phyloP scores from a whole-genome alignment of 192 early-diverging fungal genomes.

The Podila epicladia region DNA sequence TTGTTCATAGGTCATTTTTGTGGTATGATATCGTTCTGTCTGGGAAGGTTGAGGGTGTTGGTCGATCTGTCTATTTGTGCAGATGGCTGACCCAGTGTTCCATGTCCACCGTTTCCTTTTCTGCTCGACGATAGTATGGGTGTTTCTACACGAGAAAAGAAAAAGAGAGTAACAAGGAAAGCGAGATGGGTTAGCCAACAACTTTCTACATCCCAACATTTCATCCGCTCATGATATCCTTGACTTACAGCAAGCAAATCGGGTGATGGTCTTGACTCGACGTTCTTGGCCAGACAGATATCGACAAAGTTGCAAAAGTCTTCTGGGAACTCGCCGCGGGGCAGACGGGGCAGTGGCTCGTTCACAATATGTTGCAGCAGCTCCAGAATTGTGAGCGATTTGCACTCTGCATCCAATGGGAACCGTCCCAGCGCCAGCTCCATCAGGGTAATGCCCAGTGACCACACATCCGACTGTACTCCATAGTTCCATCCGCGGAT shows the following conservation, averaged over 20 bases:
- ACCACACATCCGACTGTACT: conserved; percentile 87
- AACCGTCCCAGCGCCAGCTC: conserved; percentile 82
- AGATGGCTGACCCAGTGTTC: conserved; percentile 64
- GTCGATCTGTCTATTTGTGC: conserved; percentile 17
- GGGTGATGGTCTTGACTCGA: conserved; percentile 68
- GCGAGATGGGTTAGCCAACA: background rate
- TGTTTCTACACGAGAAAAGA: conserved; percentile 60
- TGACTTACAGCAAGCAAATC: conserved; percentile 68
- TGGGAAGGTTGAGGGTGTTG: too few relatives aligned
- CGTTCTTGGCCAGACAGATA: conserved; percentile 69
- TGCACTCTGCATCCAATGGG: conserved; percentile 75
- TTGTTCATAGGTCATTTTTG: too few relatives aligned
- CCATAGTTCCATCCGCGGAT: conserved; percentile 82
- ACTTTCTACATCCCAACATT: background rate
- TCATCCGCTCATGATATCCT: too few relatives aligned
- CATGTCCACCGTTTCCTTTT: conserved; percentile 69
- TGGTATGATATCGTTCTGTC: too few relatives aligned
- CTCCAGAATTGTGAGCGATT: conserved; percentile 86
- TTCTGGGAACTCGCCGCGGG: conserved; percentile 75
- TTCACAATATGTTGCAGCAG: conserved; percentile 92
- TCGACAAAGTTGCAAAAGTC: conserved; percentile 84
- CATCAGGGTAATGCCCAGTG: conserved; percentile 82
- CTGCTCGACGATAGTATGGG: conserved; percentile 61
- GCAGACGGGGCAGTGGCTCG: conserved; percentile 85
- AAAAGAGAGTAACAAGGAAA: conserved; percentile 5